Percentiles rank a stretch among this genome's conserved stretches.
Evolutionary conservation across 73 alveolate species (phyloP).

Genomic region (Blepharisma stoltei): DNA sequence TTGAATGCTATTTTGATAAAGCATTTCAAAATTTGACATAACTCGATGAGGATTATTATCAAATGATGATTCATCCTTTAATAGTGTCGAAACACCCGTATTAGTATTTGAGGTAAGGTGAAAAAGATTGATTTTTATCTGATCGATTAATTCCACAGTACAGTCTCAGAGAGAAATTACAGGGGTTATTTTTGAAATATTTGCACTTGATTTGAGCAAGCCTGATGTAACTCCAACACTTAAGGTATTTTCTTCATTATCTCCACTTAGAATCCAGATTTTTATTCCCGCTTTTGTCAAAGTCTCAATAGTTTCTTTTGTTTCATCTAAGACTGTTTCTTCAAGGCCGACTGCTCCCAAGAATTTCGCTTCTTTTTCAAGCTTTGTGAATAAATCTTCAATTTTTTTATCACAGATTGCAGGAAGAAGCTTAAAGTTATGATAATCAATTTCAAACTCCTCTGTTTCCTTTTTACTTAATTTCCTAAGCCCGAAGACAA

Average conservation of each 20-base stretch:
- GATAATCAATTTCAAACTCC: constrained; percentile 12
- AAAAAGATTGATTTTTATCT: not conserved
- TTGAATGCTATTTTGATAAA: not conserved
- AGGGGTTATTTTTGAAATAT: not conserved
- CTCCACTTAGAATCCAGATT: constrained; percentile 22
- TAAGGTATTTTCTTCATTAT: constrained; percentile 21
- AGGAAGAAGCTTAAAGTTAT: not conserved
- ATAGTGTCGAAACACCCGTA: not conserved
- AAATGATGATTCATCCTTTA: not conserved
- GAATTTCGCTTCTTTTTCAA: not conserved
- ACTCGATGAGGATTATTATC: not conserved
- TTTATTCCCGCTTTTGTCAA: not conserved
- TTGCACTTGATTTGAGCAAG: not conserved
- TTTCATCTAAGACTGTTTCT: not conserved
- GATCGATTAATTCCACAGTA: not conserved
- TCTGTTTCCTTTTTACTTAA: not conserved
- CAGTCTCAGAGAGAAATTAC: not conserved
- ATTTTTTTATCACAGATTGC: not conserved
- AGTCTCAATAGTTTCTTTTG: not conserved
- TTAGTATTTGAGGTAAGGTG: not conserved
- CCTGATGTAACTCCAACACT: constrained; percentile 21
- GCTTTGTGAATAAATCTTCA: not conserved
- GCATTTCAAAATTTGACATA: not conserved
- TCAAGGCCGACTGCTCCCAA: not conserved
- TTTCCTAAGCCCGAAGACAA: not conserved